Percentiles rank a stretch among this genome's conserved stretches.
phyloP scores from a whole-genome alignment of 441 rosid genomes.

The Metrosideros polymorpha region DNA sequence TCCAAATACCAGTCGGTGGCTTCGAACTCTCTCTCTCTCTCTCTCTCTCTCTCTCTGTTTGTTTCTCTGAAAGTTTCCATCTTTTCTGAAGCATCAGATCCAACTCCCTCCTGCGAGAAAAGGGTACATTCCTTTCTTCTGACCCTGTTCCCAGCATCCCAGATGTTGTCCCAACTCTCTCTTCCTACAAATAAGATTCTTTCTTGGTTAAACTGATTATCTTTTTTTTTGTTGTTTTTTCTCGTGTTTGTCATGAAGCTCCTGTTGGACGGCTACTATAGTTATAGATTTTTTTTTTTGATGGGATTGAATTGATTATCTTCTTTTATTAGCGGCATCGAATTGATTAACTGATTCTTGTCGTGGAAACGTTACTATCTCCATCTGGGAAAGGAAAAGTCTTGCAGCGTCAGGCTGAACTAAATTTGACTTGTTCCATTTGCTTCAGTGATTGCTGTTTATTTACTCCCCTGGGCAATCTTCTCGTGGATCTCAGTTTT shows the following conservation, averaged over 20 bases:
- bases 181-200: background rate
- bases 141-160: background rate
- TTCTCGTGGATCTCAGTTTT: background rate
- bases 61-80: background rate
- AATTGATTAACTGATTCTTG: background rate
- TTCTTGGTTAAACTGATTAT: background rate
- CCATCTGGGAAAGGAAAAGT: background rate
- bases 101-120: background rate
- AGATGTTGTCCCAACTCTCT: background rate
- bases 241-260: background rate
- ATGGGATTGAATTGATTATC: background rate
- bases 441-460: background rate
- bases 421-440: background rate
- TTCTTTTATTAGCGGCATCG: background rate
- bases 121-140: background rate
- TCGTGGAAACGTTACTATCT: background rate
- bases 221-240: background rate
- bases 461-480: background rate
- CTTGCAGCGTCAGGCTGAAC: background rate
- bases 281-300: background rate
- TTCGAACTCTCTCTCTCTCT: background rate
- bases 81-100: background rate
- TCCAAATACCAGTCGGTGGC: background rate
- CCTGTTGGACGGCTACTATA: background rate
- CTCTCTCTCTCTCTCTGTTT: background rate